Evolutionary conservation across 345 rosid species (phyloP), one percentile per base, ranked within the genome.

Genomic region (Citrus trifoliata): DNA sequence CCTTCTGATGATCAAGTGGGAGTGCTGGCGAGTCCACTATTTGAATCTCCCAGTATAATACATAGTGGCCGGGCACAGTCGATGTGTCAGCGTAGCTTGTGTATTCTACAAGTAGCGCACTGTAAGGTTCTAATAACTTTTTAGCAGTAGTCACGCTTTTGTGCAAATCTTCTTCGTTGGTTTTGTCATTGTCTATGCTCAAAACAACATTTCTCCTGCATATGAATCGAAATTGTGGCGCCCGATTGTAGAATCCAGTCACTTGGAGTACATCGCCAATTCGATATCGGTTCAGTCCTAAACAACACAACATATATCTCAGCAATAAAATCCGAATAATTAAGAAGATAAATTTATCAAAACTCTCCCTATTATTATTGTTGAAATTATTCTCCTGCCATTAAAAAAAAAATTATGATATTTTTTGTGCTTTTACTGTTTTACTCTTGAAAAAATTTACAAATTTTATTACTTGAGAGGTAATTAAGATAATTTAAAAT

Each of bases 101-200:
- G 86, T 90, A 90, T 72, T 90, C 94, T 79, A 86, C 87, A 12
- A 90, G 89, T 68, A 89, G 61, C 40, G 88, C 85, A 61, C 75
- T 73, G 83, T 76, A 74, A 48, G 88, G 90, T 72, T 90, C 90
- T 24, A 90, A 76, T 60, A 87, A 78, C 51, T 84, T 89, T 74
- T 88, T 90, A 32, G 91, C 91, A 2, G 0, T 42, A 8, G 89
- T 77, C 63, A 89, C 66, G 86, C 92, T 85, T 70, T 83, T 86
- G 86, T 88, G 92, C 25, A 90, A 88, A 75, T 90, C 94, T 70
- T 87, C 86, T 74, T 90, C 94, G 60, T 87, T 88, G 16, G 94
- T 90, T 81, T 90, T 90, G 88, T 90, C 94, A 27, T 72, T 87
- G 85, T 88, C 94, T 10, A 90, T 86, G 87, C 94, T 88, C 21